Evolutionary conservation across 371 early-diverging fungal genomes (phyloP).

Genomic region (Mucor velutinosus): DNA sequence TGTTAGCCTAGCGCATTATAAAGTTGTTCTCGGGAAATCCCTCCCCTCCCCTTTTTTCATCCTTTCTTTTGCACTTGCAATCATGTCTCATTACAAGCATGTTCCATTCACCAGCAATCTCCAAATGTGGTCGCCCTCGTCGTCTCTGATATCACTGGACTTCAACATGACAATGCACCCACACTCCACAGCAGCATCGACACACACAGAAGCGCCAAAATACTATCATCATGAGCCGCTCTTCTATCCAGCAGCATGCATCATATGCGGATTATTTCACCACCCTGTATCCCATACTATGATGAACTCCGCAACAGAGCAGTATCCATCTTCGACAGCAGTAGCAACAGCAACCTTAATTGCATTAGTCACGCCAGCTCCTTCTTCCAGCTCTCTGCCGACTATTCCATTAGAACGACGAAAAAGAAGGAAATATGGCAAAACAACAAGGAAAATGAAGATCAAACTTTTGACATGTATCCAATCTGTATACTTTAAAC

Average conservation of each 20-base stretch:
- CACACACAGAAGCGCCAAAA: background rate
- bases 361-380: background rate
- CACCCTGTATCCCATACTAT: slow-evolving; percentile 10
- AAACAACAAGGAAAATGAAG: background rate
- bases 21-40: slow-evolving; percentile 1
- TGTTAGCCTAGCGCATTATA: background rate
- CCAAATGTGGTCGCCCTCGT: slow-evolving; percentile 19
- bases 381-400: background rate
- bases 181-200: background rate
- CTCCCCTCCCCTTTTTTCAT: background rate
- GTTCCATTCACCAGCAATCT: slow-evolving; percentile 9
- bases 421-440: background rate
- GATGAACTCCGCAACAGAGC: background rate
- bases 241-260: slow-evolving; percentile 17
- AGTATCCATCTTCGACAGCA: background rate
- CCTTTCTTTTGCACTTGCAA: background rate
- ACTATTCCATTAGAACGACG: background rate
- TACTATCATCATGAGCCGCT: slow-evolving; percentile 18
- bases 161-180: background rate
- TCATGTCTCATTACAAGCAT: slow-evolving; percentile 1
- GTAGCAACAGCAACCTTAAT: background rate
- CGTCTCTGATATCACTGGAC: background rate
- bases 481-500: background rate
- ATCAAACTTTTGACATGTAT: background rate
- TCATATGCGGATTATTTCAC: slow-evolving; percentile 19